Conservation (phyloP, 805 yeast genomes). For the Candida montana region DNA sequence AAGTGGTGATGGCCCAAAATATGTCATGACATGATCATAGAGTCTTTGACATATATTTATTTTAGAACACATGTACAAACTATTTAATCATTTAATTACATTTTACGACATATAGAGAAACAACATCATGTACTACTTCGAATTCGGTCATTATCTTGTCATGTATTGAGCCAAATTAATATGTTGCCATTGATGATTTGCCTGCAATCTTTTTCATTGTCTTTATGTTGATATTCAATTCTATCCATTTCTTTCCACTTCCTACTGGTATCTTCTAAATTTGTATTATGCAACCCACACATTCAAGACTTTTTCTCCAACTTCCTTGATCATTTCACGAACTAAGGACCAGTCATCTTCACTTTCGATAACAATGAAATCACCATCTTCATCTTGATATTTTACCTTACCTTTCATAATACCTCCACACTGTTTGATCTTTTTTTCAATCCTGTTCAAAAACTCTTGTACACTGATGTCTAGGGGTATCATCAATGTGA, state of each 20-base stretch:
- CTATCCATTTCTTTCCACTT: neutral
- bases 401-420: constrained; percentile 50
- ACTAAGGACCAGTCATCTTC: constrained; percentile 89
- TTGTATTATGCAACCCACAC: constrained; percentile 32
- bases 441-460: constrained; percentile 51
- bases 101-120: too few species aligned
- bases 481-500: constrained; percentile 59
- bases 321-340: constrained; percentile 56
- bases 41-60: neutral
- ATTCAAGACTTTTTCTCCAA: constrained; percentile 41
- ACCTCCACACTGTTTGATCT: constrained; percentile 49
- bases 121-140: too few species aligned
- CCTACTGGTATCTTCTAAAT: neutral
- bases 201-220: neutral
- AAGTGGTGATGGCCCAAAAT: constrained; percentile 98
- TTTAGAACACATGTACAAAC: neutral
- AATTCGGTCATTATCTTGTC: too few species aligned
- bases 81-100: too few species aligned
- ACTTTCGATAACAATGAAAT: constrained; percentile 75
- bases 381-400: constrained; percentile 95
- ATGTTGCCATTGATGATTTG: too few species aligned
- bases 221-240: neutral
- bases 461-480: constrained; percentile 47
- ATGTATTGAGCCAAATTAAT: too few species aligned
- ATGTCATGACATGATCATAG: constrained; percentile 58